Percentiles rank a stretch among this genome's conserved stretches.
Evolutionary conservation across 1,139 yeast species (phyloP).

Genomic region (Candida pseudocylindracea): DNA sequence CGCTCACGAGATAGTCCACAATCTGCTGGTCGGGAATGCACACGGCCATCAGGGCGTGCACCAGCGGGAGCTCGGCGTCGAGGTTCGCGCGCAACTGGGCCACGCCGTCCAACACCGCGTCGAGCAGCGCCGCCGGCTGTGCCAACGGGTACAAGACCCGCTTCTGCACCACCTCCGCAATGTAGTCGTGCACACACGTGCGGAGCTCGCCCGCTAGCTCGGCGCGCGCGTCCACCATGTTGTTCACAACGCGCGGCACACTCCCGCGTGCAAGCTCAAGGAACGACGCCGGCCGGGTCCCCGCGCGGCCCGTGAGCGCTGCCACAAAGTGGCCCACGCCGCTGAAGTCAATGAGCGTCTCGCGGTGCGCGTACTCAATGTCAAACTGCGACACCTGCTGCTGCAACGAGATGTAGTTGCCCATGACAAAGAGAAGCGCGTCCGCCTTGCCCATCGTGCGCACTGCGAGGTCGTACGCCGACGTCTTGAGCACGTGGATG

Average conservation of each 20-base stretch:
- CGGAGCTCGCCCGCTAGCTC: conserved; percentile 61
- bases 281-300: conserved; percentile 14
- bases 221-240: conserved; percentile 66
- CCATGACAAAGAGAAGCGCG: conserved; percentile 44
- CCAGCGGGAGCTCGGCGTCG: conserved; percentile 27
- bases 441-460: conserved; percentile 25
- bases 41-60: conserved; percentile 25
- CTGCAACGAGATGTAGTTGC: conserved; percentile 47
- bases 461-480: conserved; percentile 22
- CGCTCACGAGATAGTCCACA: conserved; percentile 9
- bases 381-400: conserved; percentile 62
- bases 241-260: conserved; percentile 66
- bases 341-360: conserved; percentile 59
- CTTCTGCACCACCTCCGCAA: conserved; percentile 14
- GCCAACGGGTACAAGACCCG: too few relatives aligned
- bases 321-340: conserved; percentile 29
- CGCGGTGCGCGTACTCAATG: conserved; percentile 52
- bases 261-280: conserved; percentile 42
- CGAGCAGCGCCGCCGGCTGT: conserved; percentile 5
- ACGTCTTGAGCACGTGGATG: conserved; percentile 26
- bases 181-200: conserved; percentile 42
- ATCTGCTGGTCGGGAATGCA: conserved; percentile 17
- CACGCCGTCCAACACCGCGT: conserved; percentile 8
- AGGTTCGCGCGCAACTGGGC: conserved; percentile 22
- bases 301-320: conserved; percentile 12